Evolutionary conservation across 2,329 filamentous ascomycete genomes (phyloP).

Genomic region (Aspergillus ochraceus): DNA sequence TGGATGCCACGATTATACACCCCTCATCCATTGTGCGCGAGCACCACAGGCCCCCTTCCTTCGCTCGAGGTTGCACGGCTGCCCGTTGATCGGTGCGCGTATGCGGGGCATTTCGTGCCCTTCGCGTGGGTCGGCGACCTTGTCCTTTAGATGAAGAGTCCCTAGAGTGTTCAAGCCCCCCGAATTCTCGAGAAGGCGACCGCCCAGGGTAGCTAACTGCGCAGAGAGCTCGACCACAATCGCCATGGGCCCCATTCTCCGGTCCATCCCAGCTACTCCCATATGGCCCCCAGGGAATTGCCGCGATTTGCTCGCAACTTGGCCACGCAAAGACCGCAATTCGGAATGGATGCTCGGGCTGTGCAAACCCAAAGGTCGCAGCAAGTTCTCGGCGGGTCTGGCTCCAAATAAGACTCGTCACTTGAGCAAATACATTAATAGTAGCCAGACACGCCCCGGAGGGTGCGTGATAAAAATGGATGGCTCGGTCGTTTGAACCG

Average conservation of each 20-base stretch:
- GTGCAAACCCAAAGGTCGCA: conserved; percentile 89
- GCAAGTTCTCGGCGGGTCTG: conserved; percentile 81
- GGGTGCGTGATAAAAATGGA: conserved; percentile 89
- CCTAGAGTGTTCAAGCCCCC: conserved; percentile 12
- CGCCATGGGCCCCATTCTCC: conserved; percentile 25
- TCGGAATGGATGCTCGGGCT: conserved; percentile 83
- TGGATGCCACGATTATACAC: conserved; percentile 87
- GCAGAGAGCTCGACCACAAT: conserved; percentile 65
- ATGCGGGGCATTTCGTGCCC: not conserved
- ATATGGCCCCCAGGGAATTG: conserved; percentile 76
- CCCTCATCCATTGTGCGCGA: conserved; percentile 66
- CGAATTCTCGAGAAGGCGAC: conserved; percentile 40
- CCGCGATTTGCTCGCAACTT: conserved; percentile 79
- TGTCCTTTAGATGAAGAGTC: conserved; percentile 14
- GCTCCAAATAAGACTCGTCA: conserved; percentile 91
- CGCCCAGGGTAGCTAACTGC: conserved; percentile 81
- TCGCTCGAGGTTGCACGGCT: conserved; percentile 33
- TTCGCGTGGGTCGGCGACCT: conserved; percentile 2
- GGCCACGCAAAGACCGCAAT: conserved; percentile 96
- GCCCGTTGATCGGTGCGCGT: conserved; percentile 14
- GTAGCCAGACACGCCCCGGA: conserved; percentile 83
- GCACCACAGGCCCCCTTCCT: conserved; percentile 57
- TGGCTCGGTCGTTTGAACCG: conserved; percentile 90
- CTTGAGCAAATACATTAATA: conserved; percentile 89
- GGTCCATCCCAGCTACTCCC: conserved; percentile 30